A percentile compares a stretch with the other conserved stretches of the same genome.
Evolutionary conservation across 2,329 filamentous ascomycete species (phyloP).

Genomic region (Monosporascus ibericus): DNA sequence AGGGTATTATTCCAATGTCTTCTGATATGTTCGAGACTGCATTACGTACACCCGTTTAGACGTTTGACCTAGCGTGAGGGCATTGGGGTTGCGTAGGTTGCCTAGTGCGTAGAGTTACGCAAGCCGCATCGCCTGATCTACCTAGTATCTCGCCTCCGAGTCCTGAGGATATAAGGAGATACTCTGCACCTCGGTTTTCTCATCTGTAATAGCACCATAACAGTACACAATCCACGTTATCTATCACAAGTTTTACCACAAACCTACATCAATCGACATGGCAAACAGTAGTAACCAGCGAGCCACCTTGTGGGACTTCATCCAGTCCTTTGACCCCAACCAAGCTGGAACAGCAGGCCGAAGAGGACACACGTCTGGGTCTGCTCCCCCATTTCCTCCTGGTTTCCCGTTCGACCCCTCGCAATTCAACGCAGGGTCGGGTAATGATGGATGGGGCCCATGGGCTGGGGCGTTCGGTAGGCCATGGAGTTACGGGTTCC

Average conservation of each 20-base stretch:
- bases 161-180: no score
- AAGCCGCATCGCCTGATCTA: no score
- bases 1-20: slow-evolving; percentile 5
- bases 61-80: slow-evolving; percentile 5
- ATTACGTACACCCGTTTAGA: slow-evolving; percentile 9
- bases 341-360: slow-evolving; percentile 22
- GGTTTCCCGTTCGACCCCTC: slow-evolving; percentile 29
- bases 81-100: slow-evolving; percentile 1
- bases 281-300: slow-evolving; percentile 10
- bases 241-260: not conserved
- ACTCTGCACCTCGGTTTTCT: no score
- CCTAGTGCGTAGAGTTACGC: no score
- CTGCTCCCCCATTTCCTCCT: slow-evolving; percentile 17
- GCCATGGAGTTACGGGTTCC: slow-evolving; percentile 14
- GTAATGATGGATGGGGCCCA: slow-evolving; percentile 10
- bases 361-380: slow-evolving; percentile 27
- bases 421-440: slow-evolving; percentile 12
- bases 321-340: slow-evolving; percentile 28
- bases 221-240: not conserved
- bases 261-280: slow-evolving; percentile 13
- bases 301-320: slow-evolving; percentile 27
- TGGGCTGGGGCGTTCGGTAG: slow-evolving; percentile 5
- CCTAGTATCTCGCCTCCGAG: no score
- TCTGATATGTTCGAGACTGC: slow-evolving; percentile 11
- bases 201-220: not conserved